phyloP scores from a whole-genome alignment of 1,284 basidiomycete genomes.

The Ustilago loliicola region DNA sequence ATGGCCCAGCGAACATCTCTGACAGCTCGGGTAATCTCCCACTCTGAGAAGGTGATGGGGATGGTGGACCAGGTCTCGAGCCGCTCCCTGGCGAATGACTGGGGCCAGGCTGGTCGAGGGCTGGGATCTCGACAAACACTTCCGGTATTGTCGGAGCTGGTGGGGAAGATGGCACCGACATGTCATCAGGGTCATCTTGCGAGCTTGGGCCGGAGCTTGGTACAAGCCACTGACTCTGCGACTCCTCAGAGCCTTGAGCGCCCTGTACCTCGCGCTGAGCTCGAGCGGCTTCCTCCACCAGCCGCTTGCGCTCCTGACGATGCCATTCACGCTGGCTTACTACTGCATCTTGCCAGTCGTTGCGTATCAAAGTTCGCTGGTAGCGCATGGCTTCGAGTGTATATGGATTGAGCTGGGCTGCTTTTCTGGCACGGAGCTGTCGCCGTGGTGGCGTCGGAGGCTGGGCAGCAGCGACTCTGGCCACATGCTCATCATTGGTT shows the following conservation, averaged over 20 bases:
- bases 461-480: constrained; percentile 38
- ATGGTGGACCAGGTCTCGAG: constrained; percentile 3
- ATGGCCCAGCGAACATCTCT: constrained; percentile 23
- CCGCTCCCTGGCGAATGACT: not conserved
- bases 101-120: not conserved
- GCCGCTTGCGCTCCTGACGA: constrained; percentile 45
- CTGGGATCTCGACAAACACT: constrained; percentile 38
- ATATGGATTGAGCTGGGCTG: constrained; percentile 71
- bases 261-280: constrained; percentile 26
- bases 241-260: constrained; percentile 25
- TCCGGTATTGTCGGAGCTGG: constrained; percentile 8
- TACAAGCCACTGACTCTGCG: constrained; percentile 49
- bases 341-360: constrained; percentile 72
- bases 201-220: constrained; percentile 47
- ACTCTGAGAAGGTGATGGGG: constrained; percentile 33
- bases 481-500: constrained; percentile 27
- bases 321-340: constrained; percentile 66
- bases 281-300: constrained; percentile 41
- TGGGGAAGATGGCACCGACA: constrained; percentile 23
- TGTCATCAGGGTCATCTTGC: constrained; percentile 33
- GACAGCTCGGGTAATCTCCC: constrained; percentile 35
- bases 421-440: constrained; percentile 67
- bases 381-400: constrained; percentile 70
- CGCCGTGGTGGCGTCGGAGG: constrained; percentile 51
- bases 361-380: constrained; percentile 66